Evolutionary conservation across 225 moss, liverwort and hornwort genomes (phyloP).

Genomic region (Rhytidiadelphus loreus): DNA sequence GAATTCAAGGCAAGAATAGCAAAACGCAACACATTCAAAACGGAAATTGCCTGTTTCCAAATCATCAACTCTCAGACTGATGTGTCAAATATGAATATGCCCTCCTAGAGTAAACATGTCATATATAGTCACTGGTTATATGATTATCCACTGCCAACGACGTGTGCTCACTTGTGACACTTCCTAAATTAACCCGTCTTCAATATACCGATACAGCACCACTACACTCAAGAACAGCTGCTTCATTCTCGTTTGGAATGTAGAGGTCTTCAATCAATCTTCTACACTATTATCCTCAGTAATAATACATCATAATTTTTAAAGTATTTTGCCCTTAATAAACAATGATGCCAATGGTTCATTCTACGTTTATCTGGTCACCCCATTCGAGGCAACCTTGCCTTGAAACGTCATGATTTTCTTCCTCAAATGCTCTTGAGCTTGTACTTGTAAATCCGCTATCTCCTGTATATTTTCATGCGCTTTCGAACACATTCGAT

Average conservation of each 20-base stretch:
- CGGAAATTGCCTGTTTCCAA: background rate
- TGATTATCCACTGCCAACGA: background rate
- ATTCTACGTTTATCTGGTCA: background rate
- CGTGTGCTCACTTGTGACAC: background rate
- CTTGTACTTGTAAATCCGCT: slow-evolving; percentile 18
- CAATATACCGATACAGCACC: background rate
- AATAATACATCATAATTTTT: background rate
- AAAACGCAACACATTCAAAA: background rate
- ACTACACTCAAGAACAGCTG: background rate
- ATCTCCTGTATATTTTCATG: slow-evolving; percentile 44
- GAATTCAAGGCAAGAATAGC: background rate
- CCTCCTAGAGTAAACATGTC: background rate
- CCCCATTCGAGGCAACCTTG: slow-evolving; percentile 19
- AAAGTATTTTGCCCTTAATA: background rate
- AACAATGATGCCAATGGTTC: background rate
- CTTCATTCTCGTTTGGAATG: background rate
- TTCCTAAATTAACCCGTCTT: background rate
- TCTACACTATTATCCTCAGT: background rate
- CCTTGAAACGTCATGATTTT: slow-evolving; percentile 4
- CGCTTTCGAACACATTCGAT: slow-evolving; percentile 51
- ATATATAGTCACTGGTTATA: background rate
- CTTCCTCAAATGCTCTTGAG: slow-evolving; percentile 32
- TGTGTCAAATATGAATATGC: background rate
- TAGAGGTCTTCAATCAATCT: background rate
- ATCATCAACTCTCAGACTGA: background rate